Evolutionary conservation across 2,329 filamentous ascomycete species (phyloP), one percentile per base, ranked within the genome.

Genomic region (Fusarium virguliforme): DNA sequence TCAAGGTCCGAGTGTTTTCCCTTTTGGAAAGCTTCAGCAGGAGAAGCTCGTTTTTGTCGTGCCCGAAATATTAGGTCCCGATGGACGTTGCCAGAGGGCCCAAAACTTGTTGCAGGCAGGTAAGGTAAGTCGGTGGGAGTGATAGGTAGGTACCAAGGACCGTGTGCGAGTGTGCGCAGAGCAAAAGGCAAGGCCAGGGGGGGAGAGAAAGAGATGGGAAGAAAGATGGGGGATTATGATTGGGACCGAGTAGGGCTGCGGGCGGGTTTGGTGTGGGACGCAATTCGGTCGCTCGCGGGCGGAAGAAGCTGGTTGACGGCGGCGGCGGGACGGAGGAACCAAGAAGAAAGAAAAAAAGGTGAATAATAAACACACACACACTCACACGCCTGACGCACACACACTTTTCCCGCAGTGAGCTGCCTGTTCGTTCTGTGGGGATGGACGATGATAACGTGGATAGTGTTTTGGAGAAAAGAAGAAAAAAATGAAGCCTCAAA

Each of bases 231-330:
- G 61, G 38, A 38, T 18, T 67, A 60, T 75, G 73, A 75, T 75
- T 75, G 73, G 73, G 65, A 55, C 67, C 62, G 68, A 61, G 56
- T 74, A 75, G 73, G 73, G 73, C 71, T 75, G 64, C 67, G 59
- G 59, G 60, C 62, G 58, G 68, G 64, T 54, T 72, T 18, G 18
- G 56, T 67, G 73, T 74, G 72, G 72, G 72, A 75, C 73, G 55
- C 61, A 62, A 61, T 64, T 73, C 70, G 64, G 60, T 61, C 65
- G 53, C 57, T 74, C 70, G 57, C 58, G 60, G 18, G 70, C 60
- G 70, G 70, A 57, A 70, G 70, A 57, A 70, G 63, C 40, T 70
- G 70, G 67, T 18, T 71, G 70, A 68, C 69, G 70, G 63, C 53
- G 68, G 65, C 54, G 62, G 63, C 67, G 64, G 70, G 59, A 73